phyloP scores from a whole-genome alignment of 345 rosid species.

The Sonneratia alba region DNA sequence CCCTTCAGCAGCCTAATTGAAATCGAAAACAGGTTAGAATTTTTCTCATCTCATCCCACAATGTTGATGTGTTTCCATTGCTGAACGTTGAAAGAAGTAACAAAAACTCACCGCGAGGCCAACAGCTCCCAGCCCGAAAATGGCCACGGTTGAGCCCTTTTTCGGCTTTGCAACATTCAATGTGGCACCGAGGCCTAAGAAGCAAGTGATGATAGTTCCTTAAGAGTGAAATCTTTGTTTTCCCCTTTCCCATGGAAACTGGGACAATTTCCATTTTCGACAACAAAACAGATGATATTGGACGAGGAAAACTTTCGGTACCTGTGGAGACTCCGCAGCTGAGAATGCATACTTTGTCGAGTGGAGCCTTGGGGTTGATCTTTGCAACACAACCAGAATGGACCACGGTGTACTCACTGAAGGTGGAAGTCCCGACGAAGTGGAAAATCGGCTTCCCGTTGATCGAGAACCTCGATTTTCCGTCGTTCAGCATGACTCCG shows the following conservation, averaged over 20 bases:
- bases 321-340: constrained; percentile 45
- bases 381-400: constrained; percentile 33
- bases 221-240: not conserved
- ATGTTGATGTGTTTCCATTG: constrained; percentile 6
- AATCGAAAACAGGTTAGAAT: not conserved
- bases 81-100: not conserved
- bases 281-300: no score
- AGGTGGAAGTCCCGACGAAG: constrained; percentile 33
- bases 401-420: constrained; percentile 31
- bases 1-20: constrained; percentile 25
- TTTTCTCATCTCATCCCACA: not conserved
- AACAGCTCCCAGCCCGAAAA: constrained; percentile 31
- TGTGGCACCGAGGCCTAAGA: constrained; percentile 31
- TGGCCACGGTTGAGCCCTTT: constrained; percentile 26
- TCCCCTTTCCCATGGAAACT: no score
- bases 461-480: constrained; percentile 23
- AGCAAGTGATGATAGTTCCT: not conserved
- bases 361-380: constrained; percentile 39
- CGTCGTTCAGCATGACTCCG: constrained; percentile 27
- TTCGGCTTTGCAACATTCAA: constrained; percentile 24
- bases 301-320: not conserved
- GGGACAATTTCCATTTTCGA: no score
- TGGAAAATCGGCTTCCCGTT: constrained; percentile 29
- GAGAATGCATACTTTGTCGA: constrained; percentile 38
- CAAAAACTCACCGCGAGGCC: constrained; percentile 31